A percentile compares a stretch with the other conserved stretches of the same genome.
phyloP scores from a whole-genome alignment of 441 rosid species.

The Erodium trifolium region DNA sequence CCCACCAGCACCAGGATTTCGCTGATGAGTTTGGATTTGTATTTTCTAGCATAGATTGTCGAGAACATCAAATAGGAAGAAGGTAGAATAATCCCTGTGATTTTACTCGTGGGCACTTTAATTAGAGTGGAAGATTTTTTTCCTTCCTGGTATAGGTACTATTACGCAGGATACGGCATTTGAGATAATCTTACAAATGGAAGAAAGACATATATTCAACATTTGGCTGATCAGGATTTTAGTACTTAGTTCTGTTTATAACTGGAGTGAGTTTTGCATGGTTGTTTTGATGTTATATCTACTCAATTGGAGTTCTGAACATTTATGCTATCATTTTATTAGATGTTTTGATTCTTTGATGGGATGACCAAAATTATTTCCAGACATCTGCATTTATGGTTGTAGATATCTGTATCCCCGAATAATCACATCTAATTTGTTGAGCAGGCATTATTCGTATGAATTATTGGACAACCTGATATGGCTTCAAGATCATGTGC shows the following conservation, averaged over 20 bases:
- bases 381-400: neutral
- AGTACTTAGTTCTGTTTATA: neutral
- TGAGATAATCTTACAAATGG: neutral
- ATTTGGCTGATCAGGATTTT: neutral
- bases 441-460: conserved; percentile 15
- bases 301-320: neutral
- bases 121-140: neutral
- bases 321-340: neutral
- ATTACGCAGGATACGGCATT: neutral
- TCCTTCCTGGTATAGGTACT: neutral
- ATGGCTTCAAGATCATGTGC: conserved; percentile 66
- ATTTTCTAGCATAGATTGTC: neutral
- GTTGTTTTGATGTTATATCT: neutral
- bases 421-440: neutral
- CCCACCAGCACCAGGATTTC: too few relatives aligned
- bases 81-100: neutral
- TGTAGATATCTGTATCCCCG: neutral
- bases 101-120: neutral
- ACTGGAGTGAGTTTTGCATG: neutral
- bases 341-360: neutral
- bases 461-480: conserved; percentile 14
- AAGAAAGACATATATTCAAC: neutral
- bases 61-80: neutral
- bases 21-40: neutral
- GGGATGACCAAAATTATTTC: neutral